Conservation (phyloP, 306 rosid species). For the Rubus parviflorus region DNA sequence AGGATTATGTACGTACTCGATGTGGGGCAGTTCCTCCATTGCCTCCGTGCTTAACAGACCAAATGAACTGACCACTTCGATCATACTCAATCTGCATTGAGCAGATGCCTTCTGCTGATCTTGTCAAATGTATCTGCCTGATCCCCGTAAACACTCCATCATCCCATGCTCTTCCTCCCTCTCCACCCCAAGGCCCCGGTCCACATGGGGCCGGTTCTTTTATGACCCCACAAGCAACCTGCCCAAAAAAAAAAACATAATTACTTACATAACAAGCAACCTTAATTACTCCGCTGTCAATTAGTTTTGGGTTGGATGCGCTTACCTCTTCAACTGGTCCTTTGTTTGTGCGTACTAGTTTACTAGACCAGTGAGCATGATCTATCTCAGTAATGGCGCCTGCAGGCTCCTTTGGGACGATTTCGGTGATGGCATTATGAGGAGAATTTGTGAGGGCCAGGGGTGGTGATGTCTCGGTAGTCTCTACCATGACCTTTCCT, state of each 20-base stretch:
- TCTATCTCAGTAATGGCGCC: conserved; percentile 41
- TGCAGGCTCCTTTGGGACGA: conserved; percentile 29
- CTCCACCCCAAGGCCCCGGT: conserved; percentile 99
- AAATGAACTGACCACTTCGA: conserved; percentile 78
- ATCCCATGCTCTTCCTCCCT: conserved; percentile 90
- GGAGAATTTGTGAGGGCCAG: neutral
- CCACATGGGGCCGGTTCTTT: conserved; percentile 89
- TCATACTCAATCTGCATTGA: conserved; percentile 88
- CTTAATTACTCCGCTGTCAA: conserved; percentile 26
- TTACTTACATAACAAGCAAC: conserved; percentile 27
- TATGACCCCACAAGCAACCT: conserved; percentile 64
- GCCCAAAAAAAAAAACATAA: neutral
- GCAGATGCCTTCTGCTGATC: conserved; percentile 64
- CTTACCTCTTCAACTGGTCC: conserved; percentile 62
- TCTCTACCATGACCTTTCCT: conserved; percentile 47
- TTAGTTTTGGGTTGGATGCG: neutral
- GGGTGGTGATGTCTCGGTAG: neutral
- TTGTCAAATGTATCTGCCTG: conserved; percentile 75
- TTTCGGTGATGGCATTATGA: conserved; percentile 10
- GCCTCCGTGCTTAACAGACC: conserved; percentile 93
- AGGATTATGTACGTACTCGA: conserved; percentile 48
- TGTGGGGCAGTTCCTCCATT: conserved; percentile 59
- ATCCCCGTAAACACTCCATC: conserved; percentile 89
- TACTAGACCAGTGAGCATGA: conserved; percentile 48
- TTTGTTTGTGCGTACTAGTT: conserved; percentile 43